Evolutionary conservation across 164 flowering plant species (phyloP).

Genomic region (Chloranthus sessilifolius): DNA sequence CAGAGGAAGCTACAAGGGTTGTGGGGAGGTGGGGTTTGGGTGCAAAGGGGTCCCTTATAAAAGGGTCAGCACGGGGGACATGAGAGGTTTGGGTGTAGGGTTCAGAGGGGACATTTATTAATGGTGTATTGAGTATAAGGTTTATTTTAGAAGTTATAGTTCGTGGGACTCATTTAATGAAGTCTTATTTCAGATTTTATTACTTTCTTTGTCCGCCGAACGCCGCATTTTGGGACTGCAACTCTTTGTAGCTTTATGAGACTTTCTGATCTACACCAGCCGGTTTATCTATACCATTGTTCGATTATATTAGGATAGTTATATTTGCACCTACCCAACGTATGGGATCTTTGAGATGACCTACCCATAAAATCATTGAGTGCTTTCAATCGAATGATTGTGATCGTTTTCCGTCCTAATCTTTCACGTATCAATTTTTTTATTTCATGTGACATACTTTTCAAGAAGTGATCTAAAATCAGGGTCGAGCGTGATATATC

Average conservation of each 20-base stretch:
- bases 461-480: too few species aligned
- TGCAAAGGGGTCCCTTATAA: conserved; percentile 29
- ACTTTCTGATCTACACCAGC: neutral
- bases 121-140: conserved; percentile 25
- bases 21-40: conserved; percentile 11
- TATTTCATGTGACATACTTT: too few species aligned
- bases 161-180: conserved; percentile 8
- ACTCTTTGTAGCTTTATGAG: conserved; percentile 11
- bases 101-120: conserved; percentile 56
- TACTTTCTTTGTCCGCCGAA: conserved; percentile 59
- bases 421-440: too few species aligned
- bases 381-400: too few species aligned
- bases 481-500: too few species aligned
- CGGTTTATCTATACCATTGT: too few species aligned
- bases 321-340: too few species aligned
- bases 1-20: neutral
- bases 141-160: conserved; percentile 4
- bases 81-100: conserved; percentile 48
- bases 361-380: too few species aligned
- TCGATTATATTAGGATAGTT: too few species aligned
- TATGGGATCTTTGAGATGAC: too few species aligned
- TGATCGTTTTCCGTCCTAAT: too few species aligned
- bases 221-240: conserved; percentile 80
- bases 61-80: conserved; percentile 38
- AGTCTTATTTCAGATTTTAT: neutral